A percentile compares a stretch with the other conserved stretches of the same genome.
Evolutionary conservation across 306 rosid genomes (phyloP).

Genomic region (Aeschynomene evenia): DNA sequence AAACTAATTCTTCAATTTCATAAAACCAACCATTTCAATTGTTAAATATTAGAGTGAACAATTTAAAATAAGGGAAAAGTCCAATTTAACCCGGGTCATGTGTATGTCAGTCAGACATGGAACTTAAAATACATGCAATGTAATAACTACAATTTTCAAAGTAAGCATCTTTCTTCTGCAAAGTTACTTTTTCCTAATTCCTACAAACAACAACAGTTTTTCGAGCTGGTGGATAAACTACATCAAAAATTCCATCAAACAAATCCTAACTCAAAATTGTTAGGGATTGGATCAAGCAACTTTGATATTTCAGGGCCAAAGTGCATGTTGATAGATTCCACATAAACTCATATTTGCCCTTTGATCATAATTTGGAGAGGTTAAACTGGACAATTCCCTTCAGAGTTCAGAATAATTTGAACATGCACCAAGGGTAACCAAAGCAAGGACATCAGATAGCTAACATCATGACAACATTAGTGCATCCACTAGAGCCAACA

Average conservation of each 20-base stretch:
- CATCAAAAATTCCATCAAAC: not conserved
- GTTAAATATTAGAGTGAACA: not conserved
- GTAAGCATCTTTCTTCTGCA: not conserved
- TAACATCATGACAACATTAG: not conserved
- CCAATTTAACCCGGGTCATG: not conserved
- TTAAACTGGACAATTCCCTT: not conserved
- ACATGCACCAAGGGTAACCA: not conserved
- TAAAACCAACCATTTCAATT: not conserved
- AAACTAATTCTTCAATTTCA: not conserved
- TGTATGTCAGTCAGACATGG: not conserved
- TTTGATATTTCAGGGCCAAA: not conserved
- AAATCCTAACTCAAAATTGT: not conserved
- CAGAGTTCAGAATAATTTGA: not conserved
- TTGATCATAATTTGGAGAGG: not conserved
- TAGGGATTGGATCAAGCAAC: not conserved
- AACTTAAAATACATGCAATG: not conserved
- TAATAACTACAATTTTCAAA: not conserved
- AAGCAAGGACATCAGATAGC: not conserved
- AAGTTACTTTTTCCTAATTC: not conserved
- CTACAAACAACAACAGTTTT: too few relatives aligned
- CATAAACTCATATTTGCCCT: not conserved
- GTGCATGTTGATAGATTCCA: not conserved
- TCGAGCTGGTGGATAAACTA: too few relatives aligned
- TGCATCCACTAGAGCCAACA: too few relatives aligned
- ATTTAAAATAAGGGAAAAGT: not conserved